Base-by-base conservation (phyloP, 129 eudicot species). In the Centaurea solstitialis region DNA sequence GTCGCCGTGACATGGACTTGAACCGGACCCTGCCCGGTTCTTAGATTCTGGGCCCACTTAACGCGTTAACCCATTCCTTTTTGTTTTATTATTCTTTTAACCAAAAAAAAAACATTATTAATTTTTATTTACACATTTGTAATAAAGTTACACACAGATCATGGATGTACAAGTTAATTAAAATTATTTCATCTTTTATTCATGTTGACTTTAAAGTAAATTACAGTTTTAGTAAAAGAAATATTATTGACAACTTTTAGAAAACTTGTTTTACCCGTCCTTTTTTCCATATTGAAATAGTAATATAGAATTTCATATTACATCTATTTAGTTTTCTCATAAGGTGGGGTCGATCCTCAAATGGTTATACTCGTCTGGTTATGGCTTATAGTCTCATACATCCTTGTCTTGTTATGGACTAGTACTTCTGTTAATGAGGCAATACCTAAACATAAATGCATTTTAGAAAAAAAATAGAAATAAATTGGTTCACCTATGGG, bases 41-140 rank as follows among this genome's bases (percentile, higher is more conserved):
- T 70, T 39, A 76, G 72, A 76, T 82, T 61, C 81, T 59, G 81
- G 81, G 78, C 74, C 86, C 81, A 38, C 86, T 76, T 76, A 28
- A 76, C 86, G 86, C 81, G 86, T 82, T 82, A 79, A 71, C 40
- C 73, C 62, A 64, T 12, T 15, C 4, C 10, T 40, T 1, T 0
- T 22, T 1, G 15, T 26, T 0, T 18, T 38, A 15, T 20, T 37
- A 7, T 17, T 39, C 4, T n/a, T 20, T n/a, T n/a, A 20, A 21
- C 20, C 3, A 62, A 62, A 7, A 6, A 62, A 64, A 64, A 64
- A 4, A 18, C 6, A 64, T 21, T 9, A 20, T 21, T 22, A 64
- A 1, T 22, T 64, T 64, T 8, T 64, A 64, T 18, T 53, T 53
- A 5, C 7, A 53, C 4, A 47, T 53, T 57, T 57, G 65, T 57